These are phyloP conservation scores for Oxytropis ochrocephala DNA, from an alignment of 306 rosid species.

Conservation along the genomic window DNA sequence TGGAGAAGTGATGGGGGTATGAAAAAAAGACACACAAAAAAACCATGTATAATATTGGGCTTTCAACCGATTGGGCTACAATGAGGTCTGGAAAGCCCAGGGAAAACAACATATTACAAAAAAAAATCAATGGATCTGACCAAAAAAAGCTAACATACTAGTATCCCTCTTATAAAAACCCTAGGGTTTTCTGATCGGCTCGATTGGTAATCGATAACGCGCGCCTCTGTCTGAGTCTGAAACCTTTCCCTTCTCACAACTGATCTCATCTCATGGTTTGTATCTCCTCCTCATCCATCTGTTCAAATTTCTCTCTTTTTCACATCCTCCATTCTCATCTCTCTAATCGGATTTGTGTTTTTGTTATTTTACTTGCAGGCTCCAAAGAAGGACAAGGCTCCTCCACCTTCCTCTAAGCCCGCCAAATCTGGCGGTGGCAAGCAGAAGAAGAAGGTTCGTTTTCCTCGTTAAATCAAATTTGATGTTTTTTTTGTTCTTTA, in stretches of 20 bases:
- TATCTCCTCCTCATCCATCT: background rate
- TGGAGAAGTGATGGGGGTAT: too few relatives aligned
- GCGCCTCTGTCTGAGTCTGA: constrained; percentile 23
- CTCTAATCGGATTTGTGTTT: background rate
- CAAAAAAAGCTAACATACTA: too few relatives aligned
- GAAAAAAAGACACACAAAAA: too few relatives aligned
- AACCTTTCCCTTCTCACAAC: background rate
- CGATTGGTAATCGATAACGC: too few relatives aligned
- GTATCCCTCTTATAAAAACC: background rate
- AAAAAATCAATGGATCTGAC: too few relatives aligned
- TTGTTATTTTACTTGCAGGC: constrained; percentile 27
- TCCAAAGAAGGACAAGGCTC: constrained; percentile 73
- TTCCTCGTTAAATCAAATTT: background rate
- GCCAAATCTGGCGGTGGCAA: constrained; percentile 68
- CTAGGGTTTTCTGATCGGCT: constrained; percentile 8
- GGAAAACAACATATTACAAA: too few relatives aligned
- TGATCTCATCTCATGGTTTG: constrained; percentile 1
- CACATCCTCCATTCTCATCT: background rate
- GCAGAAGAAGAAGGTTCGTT: constrained; percentile 62
- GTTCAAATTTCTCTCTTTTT: background rate
- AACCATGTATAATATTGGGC: too few relatives aligned
- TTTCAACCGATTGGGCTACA: background rate
- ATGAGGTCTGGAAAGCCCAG: background rate
- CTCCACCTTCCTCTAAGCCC: constrained; percentile 64
- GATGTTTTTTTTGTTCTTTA: background rate